phyloP scores from a whole-genome alignment of 2,329 filamentous ascomycete species.

The Claviceps sorghi region DNA sequence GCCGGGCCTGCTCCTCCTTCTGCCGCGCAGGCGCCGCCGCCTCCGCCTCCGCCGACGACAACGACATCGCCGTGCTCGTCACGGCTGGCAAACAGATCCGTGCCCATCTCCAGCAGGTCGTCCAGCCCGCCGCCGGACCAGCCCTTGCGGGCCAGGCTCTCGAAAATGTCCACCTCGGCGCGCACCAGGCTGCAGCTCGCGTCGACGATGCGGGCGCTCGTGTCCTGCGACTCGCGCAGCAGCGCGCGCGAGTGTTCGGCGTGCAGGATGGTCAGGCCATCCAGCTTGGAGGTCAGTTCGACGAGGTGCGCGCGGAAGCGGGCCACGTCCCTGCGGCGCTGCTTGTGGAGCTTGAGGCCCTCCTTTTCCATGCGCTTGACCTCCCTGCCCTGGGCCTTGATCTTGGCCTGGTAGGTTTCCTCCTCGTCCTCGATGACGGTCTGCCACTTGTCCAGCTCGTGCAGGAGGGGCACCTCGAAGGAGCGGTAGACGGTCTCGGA shows the following conservation, averaged over 20 bases:
- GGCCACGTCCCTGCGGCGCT: constrained; percentile 44
- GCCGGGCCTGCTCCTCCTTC: not conserved
- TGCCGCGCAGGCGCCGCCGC: not conserved
- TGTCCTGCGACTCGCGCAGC: constrained; percentile 49
- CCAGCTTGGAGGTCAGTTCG: constrained; percentile 45
- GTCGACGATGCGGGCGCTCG: constrained; percentile 46
- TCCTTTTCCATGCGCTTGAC: constrained; percentile 52
- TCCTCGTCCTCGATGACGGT: constrained; percentile 50
- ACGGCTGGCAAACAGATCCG: constrained; percentile 44
- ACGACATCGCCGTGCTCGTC: constrained; percentile 19
- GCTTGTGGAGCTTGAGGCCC: constrained; percentile 45
- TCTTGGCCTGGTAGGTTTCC: constrained; percentile 40
- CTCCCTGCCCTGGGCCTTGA: constrained; percentile 41
- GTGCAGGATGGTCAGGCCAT: constrained; percentile 47
- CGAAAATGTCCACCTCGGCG: constrained; percentile 57
- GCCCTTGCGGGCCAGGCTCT: constrained; percentile 50
- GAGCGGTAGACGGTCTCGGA: constrained; percentile 53
- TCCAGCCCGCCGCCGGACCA: constrained; percentile 54
- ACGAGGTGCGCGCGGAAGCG: constrained; percentile 49
- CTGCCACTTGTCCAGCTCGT: constrained; percentile 53
- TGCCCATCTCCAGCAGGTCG: constrained; percentile 48
- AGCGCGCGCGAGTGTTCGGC: constrained; percentile 44
- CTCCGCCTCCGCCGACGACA: constrained; percentile 10
- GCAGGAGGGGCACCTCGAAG: constrained; percentile 55
- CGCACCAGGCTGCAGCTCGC: constrained; percentile 50